Percentiles rank a stretch among this genome's conserved stretches.
These are phyloP conservation scores for Sphenostylis stenocarpa DNA, from an alignment of 306 rosid genomes.

Conservation along the genomic window DNA sequence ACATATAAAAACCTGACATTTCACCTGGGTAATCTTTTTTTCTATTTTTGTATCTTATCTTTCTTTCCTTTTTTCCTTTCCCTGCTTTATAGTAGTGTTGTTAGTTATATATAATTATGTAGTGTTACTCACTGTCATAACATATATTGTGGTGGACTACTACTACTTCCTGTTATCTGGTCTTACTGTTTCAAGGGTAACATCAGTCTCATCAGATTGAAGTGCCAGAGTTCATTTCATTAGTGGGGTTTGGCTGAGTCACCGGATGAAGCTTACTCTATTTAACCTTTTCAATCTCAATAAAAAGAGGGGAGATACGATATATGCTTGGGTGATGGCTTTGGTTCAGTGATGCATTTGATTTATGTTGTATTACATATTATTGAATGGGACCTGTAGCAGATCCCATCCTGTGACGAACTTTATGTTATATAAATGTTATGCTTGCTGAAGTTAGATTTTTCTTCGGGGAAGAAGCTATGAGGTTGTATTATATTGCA, in stretches of 20 bases:
- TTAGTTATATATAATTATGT: constrained; percentile 62
- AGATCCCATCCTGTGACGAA: constrained; percentile 49
- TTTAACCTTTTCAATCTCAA: constrained; percentile 42
- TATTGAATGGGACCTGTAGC: constrained; percentile 45
- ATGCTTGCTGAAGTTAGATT: constrained; percentile 34
- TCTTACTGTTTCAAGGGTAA: constrained; percentile 25
- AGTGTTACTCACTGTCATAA: constrained; percentile 48
- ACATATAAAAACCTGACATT: constrained; percentile 61
- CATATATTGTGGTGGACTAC: constrained; percentile 42
- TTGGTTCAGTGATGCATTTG: constrained; percentile 44
- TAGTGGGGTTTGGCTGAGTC: constrained; percentile 48
- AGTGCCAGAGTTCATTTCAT: constrained; percentile 40
- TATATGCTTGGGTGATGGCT: constrained; percentile 44
- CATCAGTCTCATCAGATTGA: constrained; percentile 39
- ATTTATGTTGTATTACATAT: constrained; percentile 48
- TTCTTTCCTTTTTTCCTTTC: constrained; percentile 14
- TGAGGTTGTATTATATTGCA: constrained; percentile 10
- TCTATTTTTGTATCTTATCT: constrained; percentile 19
- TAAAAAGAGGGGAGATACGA: constrained; percentile 31
- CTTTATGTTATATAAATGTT: constrained; percentile 52
- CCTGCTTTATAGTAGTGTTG: constrained; percentile 47
- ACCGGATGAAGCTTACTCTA: constrained; percentile 39
- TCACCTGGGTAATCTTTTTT: constrained; percentile 39
- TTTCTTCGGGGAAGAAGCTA: not conserved
- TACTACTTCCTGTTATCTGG: constrained; percentile 15